phyloP scores from a whole-genome alignment of 2,329 filamentous ascomycete species.

The Rosellinia necatrix region DNA sequence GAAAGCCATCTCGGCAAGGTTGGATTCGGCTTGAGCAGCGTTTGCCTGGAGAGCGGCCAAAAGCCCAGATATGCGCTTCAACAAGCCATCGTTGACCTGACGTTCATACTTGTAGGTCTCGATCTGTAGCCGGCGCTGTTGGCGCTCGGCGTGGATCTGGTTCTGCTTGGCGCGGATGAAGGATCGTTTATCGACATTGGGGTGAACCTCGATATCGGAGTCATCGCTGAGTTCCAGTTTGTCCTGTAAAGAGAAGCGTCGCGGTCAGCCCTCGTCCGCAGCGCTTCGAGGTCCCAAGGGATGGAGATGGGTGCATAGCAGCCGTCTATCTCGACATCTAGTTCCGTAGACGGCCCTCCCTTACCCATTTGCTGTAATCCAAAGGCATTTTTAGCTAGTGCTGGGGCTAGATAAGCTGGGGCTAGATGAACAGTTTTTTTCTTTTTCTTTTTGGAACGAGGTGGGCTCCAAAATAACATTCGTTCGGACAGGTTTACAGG shows the following conservation, averaged over 20 bases:
- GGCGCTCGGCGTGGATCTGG: conserved; percentile 91
- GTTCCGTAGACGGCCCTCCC: conserved; percentile 5
- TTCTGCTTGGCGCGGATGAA: conserved; percentile 98
- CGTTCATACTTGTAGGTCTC: conserved; percentile 90
- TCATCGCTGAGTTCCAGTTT: conserved; percentile 96
- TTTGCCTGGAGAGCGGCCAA: conserved; percentile 76
- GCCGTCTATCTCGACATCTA: neutral
- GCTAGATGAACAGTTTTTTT: too few species aligned
- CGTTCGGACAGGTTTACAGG: neutral
- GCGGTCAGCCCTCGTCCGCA: conserved; percentile 14
- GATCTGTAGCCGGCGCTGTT: conserved; percentile 85
- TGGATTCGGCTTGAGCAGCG: conserved; percentile 67
- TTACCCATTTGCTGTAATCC: conserved; percentile 72
- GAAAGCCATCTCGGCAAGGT: conserved; percentile 84
- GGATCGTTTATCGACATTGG: conserved; percentile 97
- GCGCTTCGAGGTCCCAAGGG: neutral
- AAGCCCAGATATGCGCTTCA: conserved; percentile 80
- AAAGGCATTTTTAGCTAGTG: conserved; percentile 51
- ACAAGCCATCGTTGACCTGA: conserved; percentile 87
- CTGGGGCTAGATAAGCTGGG: too few species aligned
- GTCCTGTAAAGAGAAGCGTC: conserved; percentile 58
- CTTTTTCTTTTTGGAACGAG: too few species aligned
- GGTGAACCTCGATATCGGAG: conserved; percentile 96
- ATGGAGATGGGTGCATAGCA: neutral
- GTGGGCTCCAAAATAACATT: neutral